Base-by-base conservation (phyloP, 2,329 filamentous ascomycete genomes). In the Stachybotrys chartarum region DNA sequence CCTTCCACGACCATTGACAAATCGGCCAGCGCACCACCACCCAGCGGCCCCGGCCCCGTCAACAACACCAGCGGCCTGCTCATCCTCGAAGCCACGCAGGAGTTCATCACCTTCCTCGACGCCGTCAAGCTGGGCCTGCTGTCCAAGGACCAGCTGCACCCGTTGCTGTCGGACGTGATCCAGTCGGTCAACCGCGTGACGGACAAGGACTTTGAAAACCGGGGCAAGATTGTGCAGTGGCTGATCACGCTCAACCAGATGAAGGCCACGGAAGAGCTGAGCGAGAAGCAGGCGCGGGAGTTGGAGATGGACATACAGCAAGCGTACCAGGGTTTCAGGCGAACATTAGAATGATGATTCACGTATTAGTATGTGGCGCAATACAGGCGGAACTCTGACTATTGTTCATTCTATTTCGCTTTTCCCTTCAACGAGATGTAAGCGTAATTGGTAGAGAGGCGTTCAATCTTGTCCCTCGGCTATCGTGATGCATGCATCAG, bases 141-240 rank as follows among this genome's bases (percentile, higher is more conserved):
- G 11, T 93, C 93, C 51, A 99, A 99, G 68, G 93, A 97, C 70
- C 91, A 94, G 59, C 78, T 99, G n/a, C 95, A 99, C 68, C 94
- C 94, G 4, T 78, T 99, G 18, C 80, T 99, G 2, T 93, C 92
- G 1, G 94, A 97, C 64, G 91, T 97, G 17, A 99, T 99, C 58
- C 93, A 97, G 67, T 92, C 91, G 3, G 93, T 97, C 60, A 97
- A 97, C 74, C 94, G 95, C 67, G 94, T 99, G 60, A 97, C 93
- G 3, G 91, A 96, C 69, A 84, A 87, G 59, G 93, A 97, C 65
- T 99, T 99, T 69, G 92, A 97, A 63, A 92, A 87, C 68, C 87
- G 95, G 62, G 91, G 90, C 64, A 97, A 97, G 80, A 97, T 99
- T 64, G 91, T 99, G 55, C 92, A 97, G 70, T 99, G 94, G 94